phyloP scores from a whole-genome alignment of 305 asterid genomes.

The Rubia occidens region DNA sequence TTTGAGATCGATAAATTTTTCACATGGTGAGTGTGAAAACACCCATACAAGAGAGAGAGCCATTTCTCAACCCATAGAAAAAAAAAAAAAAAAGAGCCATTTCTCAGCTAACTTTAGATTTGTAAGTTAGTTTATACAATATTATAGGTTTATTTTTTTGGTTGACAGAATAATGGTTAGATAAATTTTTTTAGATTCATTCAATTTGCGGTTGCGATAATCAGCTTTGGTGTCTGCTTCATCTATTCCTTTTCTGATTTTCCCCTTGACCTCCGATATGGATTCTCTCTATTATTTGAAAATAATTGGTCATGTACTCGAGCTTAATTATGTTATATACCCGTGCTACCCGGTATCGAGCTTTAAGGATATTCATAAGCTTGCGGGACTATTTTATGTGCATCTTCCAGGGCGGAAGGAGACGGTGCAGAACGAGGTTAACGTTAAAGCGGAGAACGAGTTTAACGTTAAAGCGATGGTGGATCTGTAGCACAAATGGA shows the following conservation, averaged over 20 bases:
- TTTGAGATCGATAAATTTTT: too few species aligned
- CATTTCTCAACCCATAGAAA: too few species aligned
- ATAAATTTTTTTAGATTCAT: conserved; percentile 60
- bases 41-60: too few species aligned
- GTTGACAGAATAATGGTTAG: conserved; percentile 56
- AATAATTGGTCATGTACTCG: conserved; percentile 74
- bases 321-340: conserved; percentile 84
- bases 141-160: conserved; percentile 15
- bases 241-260: conserved; percentile 57
- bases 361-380: conserved; percentile 78
- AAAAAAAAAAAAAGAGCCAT: too few species aligned
- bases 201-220: conserved; percentile 48
- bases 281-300: conserved; percentile 83
- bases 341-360: conserved; percentile 89
- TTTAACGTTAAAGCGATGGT: too few species aligned
- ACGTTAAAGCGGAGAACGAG: too few species aligned
- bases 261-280: conserved; percentile 89
- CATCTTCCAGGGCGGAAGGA: too few species aligned
- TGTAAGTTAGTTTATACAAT: conserved; percentile 8
- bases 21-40: too few species aligned
- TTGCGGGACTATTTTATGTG: conserved; percentile 49
- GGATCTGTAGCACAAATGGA: too few species aligned
- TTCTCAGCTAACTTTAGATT: too few species aligned
- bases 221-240: conserved; percentile 67
- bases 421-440: too few species aligned